These are phyloP conservation scores for Globisporangium cylindrosporum DNA, from an alignment of 352 stramenopile genomes.

Conservation along the genomic window DNA sequence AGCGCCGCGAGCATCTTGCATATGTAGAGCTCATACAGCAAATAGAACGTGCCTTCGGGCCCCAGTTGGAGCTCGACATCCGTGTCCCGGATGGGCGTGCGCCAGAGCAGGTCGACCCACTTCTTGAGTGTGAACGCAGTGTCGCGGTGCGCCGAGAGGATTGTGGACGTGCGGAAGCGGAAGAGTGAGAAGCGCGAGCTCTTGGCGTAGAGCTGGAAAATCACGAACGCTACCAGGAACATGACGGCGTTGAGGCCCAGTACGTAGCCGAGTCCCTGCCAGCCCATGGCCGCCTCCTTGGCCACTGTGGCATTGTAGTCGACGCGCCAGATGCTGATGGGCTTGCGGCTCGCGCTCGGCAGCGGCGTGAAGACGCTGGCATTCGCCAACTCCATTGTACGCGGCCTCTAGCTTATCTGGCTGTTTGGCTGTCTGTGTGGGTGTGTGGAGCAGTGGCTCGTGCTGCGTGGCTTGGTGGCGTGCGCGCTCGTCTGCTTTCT, in stretches of 20 bases:
- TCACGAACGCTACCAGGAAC: slow-evolving; percentile 55
- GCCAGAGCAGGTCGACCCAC: slow-evolving; percentile 68
- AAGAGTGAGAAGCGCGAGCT: slow-evolving; percentile 77
- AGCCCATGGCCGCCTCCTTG: slow-evolving; percentile 71
- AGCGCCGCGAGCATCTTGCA: slow-evolving; percentile 57
- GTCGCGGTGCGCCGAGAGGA: slow-evolving; percentile 31
- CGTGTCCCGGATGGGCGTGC: slow-evolving; percentile 65
- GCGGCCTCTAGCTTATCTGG: not conserved
- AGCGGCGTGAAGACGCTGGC: slow-evolving; percentile 6
- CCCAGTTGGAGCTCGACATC: slow-evolving; percentile 62
- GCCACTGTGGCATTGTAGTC: slow-evolving; percentile 81
- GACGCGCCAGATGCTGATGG: slow-evolving; percentile 67
- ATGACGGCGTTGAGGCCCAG: slow-evolving; percentile 66
- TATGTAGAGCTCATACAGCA: slow-evolving; percentile 82
- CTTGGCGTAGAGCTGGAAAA: slow-evolving; percentile 65
- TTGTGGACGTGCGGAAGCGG: slow-evolving; percentile 52
- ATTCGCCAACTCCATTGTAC: slow-evolving; percentile 3
- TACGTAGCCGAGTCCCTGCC: slow-evolving; percentile 78
- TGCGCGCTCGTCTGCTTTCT: not conserved
- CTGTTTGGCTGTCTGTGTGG: not conserved
- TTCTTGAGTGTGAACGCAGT: slow-evolving; percentile 50
- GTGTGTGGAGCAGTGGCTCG: not conserved
- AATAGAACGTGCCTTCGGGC: slow-evolving; percentile 80
- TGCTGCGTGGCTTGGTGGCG: not conserved
- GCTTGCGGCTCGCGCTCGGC: slow-evolving; percentile 17